Conservation (phyloP, 2,329 filamentous ascomycete species). For the Aspergillus sp. region DNA sequence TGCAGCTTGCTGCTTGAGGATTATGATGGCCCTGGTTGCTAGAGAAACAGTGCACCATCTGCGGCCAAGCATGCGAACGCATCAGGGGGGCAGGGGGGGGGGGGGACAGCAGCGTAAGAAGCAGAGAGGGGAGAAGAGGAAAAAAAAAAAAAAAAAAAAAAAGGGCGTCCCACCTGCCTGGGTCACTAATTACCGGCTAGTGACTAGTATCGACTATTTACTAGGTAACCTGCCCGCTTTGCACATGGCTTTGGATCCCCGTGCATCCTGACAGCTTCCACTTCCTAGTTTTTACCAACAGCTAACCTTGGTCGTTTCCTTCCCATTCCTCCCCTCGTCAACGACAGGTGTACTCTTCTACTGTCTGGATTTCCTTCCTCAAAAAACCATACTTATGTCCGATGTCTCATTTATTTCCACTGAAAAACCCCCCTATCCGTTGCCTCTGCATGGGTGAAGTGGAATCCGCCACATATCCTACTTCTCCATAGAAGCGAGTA, state of each 20-base stretch:
- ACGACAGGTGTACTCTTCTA: not conserved
- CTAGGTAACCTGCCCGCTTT: not conserved
- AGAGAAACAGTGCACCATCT: not conserved
- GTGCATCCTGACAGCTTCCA: slow-evolving; percentile 4
- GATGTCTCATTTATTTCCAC: not conserved
- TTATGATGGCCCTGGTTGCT: not conserved
- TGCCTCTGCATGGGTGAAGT: not conserved
- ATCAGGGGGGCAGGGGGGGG: not conserved
- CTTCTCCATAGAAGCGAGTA: not conserved
- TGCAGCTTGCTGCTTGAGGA: not conserved
- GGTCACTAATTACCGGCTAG: slow-evolving; percentile 1
- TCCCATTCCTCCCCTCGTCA: not conserved
- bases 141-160: not conserved
- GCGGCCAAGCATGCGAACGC: not conserved
- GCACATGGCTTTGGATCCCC: slow-evolving; percentile 4
- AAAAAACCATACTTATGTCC: not conserved
- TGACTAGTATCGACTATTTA: not conserved
- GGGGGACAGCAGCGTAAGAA: not conserved
- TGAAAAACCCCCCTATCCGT: not conserved
- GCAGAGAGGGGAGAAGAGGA: not conserved
- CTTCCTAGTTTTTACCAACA: not conserved
- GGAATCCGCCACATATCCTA: not conserved
- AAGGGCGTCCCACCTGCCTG: slow-evolving; percentile 11
- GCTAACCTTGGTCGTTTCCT: not conserved
- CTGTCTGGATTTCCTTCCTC: too few species aligned